Evolutionary conservation across 2,329 filamentous ascomycete species (phyloP).

Genomic region (Aspergillaceae sp.): DNA sequence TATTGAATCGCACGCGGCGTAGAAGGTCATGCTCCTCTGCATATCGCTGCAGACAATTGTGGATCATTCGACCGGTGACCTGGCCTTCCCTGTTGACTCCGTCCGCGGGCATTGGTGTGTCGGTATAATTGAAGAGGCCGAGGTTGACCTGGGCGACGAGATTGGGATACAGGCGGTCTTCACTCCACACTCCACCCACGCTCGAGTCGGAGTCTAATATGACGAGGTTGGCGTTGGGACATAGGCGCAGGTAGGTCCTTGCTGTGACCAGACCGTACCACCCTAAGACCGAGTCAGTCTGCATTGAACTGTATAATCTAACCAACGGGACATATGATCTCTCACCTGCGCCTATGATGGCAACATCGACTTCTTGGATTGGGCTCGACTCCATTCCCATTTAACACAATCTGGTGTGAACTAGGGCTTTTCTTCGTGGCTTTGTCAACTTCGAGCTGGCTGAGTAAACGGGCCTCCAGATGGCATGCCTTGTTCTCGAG

Average conservation of each 20-base stretch:
- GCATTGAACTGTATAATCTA: neutral
- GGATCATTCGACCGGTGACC: neutral
- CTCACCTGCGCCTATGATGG: conserved; percentile 9
- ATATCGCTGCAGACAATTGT: conserved; percentile 1
- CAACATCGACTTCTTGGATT: conserved; percentile 3
- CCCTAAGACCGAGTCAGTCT: conserved; percentile 2
- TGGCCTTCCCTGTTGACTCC: neutral
- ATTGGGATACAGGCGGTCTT: conserved; percentile 15
- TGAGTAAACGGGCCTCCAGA: no score
- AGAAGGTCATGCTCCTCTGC: neutral
- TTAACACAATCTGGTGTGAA: no score
- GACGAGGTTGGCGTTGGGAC: conserved; percentile 8
- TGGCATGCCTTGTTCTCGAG: no score
- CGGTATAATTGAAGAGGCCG: conserved; percentile 28
- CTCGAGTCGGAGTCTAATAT: conserved; percentile 10
- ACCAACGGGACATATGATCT: neutral
- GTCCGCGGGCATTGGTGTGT: conserved; percentile 17
- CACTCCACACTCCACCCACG: conserved; percentile 14
- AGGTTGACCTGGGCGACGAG: conserved; percentile 25
- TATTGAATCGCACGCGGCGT: conserved; percentile 1
- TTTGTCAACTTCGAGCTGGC: no score
- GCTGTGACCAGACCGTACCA: conserved; percentile 16
- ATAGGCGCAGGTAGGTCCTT: conserved; percentile 11
- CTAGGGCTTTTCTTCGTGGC: no score
- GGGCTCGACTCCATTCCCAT: no score